Evolutionary conservation across 768 basidiomycete genomes (phyloP).

Genomic region (Boletellus sp.): DNA sequence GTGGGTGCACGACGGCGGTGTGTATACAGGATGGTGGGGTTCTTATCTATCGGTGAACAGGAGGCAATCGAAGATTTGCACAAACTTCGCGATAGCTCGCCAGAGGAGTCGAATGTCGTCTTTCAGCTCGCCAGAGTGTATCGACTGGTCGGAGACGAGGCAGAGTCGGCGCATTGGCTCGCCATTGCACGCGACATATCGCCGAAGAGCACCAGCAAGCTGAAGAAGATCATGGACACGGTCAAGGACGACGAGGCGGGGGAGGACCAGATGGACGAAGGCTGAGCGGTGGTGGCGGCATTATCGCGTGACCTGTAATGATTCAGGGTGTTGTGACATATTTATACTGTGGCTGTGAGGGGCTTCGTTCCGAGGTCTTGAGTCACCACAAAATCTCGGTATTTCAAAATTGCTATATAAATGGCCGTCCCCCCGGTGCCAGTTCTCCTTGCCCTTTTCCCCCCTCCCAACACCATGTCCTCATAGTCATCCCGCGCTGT

Average conservation of each 20-base stretch:
- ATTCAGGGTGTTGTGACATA: slow-evolving; percentile 17
- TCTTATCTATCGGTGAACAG: slow-evolving; percentile 42
- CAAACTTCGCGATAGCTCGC: slow-evolving; percentile 73
- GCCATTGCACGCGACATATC: slow-evolving; percentile 91
- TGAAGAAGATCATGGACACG: slow-evolving; percentile 73
- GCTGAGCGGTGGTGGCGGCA: slow-evolving; percentile 34
- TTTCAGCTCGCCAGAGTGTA: slow-evolving; percentile 95
- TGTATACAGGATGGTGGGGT: slow-evolving; percentile 7
- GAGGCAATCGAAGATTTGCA: slow-evolving; percentile 79
- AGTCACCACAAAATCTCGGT: slow-evolving; percentile 32
- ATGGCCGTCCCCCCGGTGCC: slow-evolving; percentile 23
- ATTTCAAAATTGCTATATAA: slow-evolving; percentile 46
- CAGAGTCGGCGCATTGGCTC: slow-evolving; percentile 79
- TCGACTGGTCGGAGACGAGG: slow-evolving; percentile 71
- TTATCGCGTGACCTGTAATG: slow-evolving; percentile 24
- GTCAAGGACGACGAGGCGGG: slow-evolving; percentile 54
- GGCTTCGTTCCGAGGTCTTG: slow-evolving; percentile 32
- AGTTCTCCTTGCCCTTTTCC: slow-evolving; percentile 22
- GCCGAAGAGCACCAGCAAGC: slow-evolving; percentile 83
- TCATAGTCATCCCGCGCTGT: slow-evolving; percentile 22
- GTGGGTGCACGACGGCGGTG: slow-evolving; percentile 45
- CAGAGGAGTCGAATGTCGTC: slow-evolving; percentile 94
- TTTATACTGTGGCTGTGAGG: slow-evolving; percentile 27
- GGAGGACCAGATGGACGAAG: slow-evolving; percentile 74
- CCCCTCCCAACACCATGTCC: slow-evolving; percentile 37